phyloP scores from a whole-genome alignment of 2,329 filamentous ascomycete species.

The Lasiodiplodia hormozganensis region DNA sequence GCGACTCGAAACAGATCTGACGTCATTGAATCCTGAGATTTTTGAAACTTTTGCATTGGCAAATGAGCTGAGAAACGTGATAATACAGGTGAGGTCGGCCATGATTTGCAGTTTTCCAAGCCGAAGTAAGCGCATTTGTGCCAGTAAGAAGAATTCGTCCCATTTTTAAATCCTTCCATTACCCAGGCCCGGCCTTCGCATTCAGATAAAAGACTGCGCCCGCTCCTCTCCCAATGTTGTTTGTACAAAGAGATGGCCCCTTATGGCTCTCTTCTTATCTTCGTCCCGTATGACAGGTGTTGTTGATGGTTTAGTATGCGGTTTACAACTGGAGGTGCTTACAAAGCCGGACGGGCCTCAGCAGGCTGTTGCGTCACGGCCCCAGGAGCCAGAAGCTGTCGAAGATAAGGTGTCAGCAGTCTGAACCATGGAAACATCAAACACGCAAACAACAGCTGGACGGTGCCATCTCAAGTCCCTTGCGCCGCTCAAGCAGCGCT shows the following conservation, averaged over 20 bases:
- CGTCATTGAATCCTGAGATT: background rate
- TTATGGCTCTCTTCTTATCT: background rate
- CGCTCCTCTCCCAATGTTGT: background rate
- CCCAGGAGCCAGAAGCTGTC: slow-evolving; percentile 45
- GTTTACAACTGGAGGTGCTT: slow-evolving; percentile 29
- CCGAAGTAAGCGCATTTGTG: background rate
- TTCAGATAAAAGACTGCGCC: background rate
- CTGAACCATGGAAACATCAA: background rate
- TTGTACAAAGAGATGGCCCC: slow-evolving; percentile 10
- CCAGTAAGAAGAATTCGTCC: slow-evolving; percentile 4
- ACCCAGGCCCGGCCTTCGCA: slow-evolving; percentile 6
- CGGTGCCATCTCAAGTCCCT: background rate
- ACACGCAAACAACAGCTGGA: background rate
- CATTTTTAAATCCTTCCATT: slow-evolving; percentile 3
- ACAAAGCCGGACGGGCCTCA: slow-evolving; percentile 46
- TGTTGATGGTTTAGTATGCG: background rate
- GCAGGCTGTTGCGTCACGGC: slow-evolving; percentile 34
- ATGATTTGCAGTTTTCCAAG: background rate
- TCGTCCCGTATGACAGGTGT: background rate
- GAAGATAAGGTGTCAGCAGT: slow-evolving; percentile 14
- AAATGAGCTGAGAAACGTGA: slow-evolving; percentile 27
- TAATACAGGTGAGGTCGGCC: slow-evolving; percentile 11
- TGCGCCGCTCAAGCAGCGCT: background rate
- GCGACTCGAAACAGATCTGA: background rate
- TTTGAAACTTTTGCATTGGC: slow-evolving; percentile 11